phyloP scores from a whole-genome alignment of 495 filamentous ascomycete species.

The Aspergillus haitiensis region DNA sequence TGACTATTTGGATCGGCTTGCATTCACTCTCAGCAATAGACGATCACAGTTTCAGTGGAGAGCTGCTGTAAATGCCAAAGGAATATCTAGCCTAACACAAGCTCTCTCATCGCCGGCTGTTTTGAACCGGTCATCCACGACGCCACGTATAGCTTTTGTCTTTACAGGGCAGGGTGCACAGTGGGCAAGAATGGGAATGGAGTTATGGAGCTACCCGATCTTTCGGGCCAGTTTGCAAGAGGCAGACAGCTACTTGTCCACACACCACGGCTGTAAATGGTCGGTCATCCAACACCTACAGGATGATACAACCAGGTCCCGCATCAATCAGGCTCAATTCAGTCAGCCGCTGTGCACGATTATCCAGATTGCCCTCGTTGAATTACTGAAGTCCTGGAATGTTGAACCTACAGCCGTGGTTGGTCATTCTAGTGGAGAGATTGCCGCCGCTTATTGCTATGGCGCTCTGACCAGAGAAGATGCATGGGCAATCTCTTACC shows the following conservation, averaged over 20 bases:
- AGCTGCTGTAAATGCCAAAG: not conserved
- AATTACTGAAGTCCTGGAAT: constrained; percentile 36
- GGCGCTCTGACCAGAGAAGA: constrained; percentile 4
- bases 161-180: constrained; percentile 48
- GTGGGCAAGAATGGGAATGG: constrained; percentile 35
- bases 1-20: not conserved
- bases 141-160: constrained; percentile 26
- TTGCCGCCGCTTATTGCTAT: constrained; percentile 32
- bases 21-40: not conserved
- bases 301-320: not conserved
- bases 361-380: constrained; percentile 46
- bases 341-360: constrained; percentile 31
- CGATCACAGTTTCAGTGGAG: not conserved
- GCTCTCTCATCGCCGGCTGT: not conserved
- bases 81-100: not conserved
- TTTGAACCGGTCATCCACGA: not conserved
- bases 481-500: constrained; percentile 4
- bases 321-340: not conserved
- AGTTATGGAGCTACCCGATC: not conserved
- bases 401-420: constrained; percentile 33
- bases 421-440: constrained; percentile 48
- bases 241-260: not conserved
- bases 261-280: not conserved
- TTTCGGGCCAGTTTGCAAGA: not conserved
- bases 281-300: not conserved